Conservation (phyloP, 176 grass and related monocot genomes). For the Juncus inflexus region DNA sequence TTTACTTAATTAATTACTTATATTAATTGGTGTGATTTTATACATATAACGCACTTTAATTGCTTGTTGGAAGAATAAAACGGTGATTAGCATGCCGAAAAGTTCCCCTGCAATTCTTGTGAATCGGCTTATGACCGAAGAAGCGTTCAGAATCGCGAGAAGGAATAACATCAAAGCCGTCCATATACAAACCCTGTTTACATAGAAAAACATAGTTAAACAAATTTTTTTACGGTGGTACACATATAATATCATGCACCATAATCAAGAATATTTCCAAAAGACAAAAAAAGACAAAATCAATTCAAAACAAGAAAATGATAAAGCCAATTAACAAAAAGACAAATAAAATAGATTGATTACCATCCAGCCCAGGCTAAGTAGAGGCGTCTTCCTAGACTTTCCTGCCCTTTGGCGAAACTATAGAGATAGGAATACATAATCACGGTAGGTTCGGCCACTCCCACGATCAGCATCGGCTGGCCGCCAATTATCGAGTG, state of each 20-base stretch:
- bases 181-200: slow-evolving; percentile 87
- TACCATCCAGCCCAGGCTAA: slow-evolving; percentile 98
- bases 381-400: slow-evolving; percentile 56
- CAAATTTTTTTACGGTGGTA: too few relatives aligned
- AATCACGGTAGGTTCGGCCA: slow-evolving; percentile 88
- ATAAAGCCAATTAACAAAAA: background rate
- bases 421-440: slow-evolving; percentile 95
- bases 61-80: slow-evolving; percentile 87
- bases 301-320: background rate
- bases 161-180: slow-evolving; percentile 73
- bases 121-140: slow-evolving; percentile 77
- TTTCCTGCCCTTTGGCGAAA: slow-evolving; percentile 52
- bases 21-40: slow-evolving; percentile 3
- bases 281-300: slow-evolving; percentile 12
- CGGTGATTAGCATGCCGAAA: slow-evolving; percentile 92
- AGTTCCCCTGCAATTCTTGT: slow-evolving; percentile 94
- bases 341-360: slow-evolving; percentile 5
- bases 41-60: slow-evolving; percentile 49
- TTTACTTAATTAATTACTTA: background rate
- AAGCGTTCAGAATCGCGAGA: slow-evolving; percentile 76
- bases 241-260: too few relatives aligned
- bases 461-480: slow-evolving; percentile 81
- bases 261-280: slow-evolving; percentile 4
- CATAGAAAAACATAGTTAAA: background rate
- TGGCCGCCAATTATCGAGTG: slow-evolving; percentile 87